Evolutionary conservation across 495 filamentous ascomycete genomes (phyloP).

Genomic region (Talaromyces borbonicus): DNA sequence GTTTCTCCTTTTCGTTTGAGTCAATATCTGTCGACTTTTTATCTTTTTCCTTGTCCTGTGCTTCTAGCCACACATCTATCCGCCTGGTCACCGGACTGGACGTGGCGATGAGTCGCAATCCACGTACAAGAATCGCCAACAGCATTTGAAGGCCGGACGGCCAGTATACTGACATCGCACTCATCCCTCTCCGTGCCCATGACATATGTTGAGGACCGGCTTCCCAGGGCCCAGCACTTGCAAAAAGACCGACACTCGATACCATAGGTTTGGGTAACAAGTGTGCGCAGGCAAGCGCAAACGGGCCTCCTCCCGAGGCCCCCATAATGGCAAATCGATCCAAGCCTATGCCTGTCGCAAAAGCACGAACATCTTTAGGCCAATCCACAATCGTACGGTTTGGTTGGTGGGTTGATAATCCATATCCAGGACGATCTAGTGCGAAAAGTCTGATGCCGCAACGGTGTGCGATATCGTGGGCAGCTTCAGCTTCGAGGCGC

Average conservation of each 20-base stretch:
- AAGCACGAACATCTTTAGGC: slow-evolving; percentile 25
- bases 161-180: slow-evolving; percentile 3
- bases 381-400: slow-evolving; percentile 28
- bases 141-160: slow-evolving; percentile 3
- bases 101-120: slow-evolving; percentile 6
- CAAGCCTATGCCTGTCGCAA: slow-evolving; percentile 26
- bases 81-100: slow-evolving; percentile 5
- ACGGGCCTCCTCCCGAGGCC: slow-evolving; percentile 36
- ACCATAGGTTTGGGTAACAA: slow-evolving; percentile 22
- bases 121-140: slow-evolving; percentile 4
- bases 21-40: slow-evolving; percentile 1
- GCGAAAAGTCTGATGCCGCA: slow-evolving; percentile 28
- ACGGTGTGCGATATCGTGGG: slow-evolving; percentile 16
- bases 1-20: not conserved
- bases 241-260: slow-evolving; percentile 23
- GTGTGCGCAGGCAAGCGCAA: slow-evolving; percentile 34
- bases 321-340: slow-evolving; percentile 33
- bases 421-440: slow-evolving; percentile 35
- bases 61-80: slow-evolving; percentile 13
- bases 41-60: slow-evolving; percentile 3
- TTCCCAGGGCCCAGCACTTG: slow-evolving; percentile 22
- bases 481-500: slow-evolving; percentile 26
- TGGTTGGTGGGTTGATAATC: slow-evolving; percentile 29
- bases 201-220: slow-evolving; percentile 15
- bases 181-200: not conserved